Base-by-base conservation (phyloP, 1,284 basidiomycete genomes). In the Paramarasmius palmivorus region DNA sequence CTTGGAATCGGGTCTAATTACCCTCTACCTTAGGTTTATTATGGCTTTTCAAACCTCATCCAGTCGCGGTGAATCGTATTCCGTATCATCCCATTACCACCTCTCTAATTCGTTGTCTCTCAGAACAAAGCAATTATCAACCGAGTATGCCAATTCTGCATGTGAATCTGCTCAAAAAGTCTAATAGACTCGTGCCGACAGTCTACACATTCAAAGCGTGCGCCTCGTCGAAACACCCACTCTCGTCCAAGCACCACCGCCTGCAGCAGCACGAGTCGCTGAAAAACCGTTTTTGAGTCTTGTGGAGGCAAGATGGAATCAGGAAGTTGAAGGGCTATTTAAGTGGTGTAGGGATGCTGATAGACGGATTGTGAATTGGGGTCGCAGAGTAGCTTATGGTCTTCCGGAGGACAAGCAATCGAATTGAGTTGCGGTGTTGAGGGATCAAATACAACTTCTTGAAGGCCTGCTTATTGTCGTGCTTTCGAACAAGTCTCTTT, bases 31-130 rank as follows among this genome's bases (percentile, higher is more conserved):
- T 23, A 46, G 82, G 70, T 83, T 3, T 84, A 84, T 65, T 84
- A 83, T 63, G 82, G 82, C 19, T 83, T 84, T 61, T 84, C 82
- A 4, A 80, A 74, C 60, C 62, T 83, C 59, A 82, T 84, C 35
- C 73, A 77, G 46, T 73, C 75, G 39, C 73, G 73, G 82, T 81
- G 54, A 42, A 71, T 58, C 25, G n/a, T 10, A 40, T 32, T 38
- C 2, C 37, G 20, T 19, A 42, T 38, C 20, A 39, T 15, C 19
- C n/a, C 40, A 34, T 51, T 17, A 56, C 15, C 46, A 52, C 46
- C 25, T 34, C 34, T 45, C 26, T 22, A 29, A 34, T 4, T 48
- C 29, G n/a, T 32, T 52, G 14, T 36, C 36, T 20, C 26, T 25
- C n/a, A 83, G 83, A 60, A 83, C 82, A 20, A 71, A 76, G 49